Conservation (phyloP, 2,329 filamentous ascomycete species). For the Dothistroma septosporum region DNA sequence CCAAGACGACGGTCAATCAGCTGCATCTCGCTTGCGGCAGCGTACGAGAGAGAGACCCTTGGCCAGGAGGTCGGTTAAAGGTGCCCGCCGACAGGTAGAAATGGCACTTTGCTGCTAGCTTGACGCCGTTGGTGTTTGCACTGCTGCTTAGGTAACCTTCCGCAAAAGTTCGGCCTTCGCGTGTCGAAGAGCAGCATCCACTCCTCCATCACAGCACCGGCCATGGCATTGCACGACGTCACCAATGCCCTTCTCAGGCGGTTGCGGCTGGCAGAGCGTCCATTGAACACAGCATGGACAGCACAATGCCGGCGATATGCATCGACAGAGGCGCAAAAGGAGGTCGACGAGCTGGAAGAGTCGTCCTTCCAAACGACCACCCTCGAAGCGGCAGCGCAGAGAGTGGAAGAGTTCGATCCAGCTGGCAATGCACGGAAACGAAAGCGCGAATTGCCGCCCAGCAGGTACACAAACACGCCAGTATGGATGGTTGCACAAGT, state of each 20-base stretch:
- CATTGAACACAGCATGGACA: constrained; percentile 20
- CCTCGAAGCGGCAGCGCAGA: constrained; percentile 37
- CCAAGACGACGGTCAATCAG: too few species aligned
- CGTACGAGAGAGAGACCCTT: neutral
- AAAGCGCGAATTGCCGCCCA: constrained; percentile 45
- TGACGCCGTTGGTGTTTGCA: neutral
- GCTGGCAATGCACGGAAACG: constrained; percentile 42
- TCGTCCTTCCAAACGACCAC: constrained; percentile 35
- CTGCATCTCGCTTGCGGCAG: too few species aligned
- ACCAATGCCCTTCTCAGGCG: constrained; percentile 30
- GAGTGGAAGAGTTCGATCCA: constrained; percentile 38
- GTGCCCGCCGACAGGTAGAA: neutral
- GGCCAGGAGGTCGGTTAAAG: neutral
- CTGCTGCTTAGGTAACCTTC: neutral
- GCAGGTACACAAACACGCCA: constrained; percentile 44
- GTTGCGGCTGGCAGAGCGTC: constrained; percentile 20
- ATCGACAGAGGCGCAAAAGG: constrained; percentile 8
- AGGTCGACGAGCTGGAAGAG: constrained; percentile 39
- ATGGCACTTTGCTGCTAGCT: neutral
- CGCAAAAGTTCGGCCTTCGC: neutral
- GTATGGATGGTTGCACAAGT: neutral
- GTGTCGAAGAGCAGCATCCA: neutral
- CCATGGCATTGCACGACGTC: constrained; percentile 34
- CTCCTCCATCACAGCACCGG: constrained; percentile 7
- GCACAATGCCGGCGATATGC: constrained; percentile 29